Evolutionary conservation across 208 protist genomes (phyloP).

Genomic region (Wallacemonas sp.): DNA sequence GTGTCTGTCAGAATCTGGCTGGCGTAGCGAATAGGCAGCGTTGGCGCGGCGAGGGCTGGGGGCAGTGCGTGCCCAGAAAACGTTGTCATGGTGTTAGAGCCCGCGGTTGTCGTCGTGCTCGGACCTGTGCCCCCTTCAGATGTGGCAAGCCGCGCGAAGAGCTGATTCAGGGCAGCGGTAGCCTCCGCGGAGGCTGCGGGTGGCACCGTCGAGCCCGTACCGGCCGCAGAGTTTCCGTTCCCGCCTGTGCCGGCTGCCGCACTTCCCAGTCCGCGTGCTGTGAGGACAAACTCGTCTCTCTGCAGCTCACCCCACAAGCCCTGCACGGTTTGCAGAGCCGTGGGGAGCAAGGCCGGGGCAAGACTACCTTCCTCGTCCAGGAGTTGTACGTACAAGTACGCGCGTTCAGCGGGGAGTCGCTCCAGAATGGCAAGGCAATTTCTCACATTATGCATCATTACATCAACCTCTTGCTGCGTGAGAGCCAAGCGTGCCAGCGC

Average conservation of each 20-base stretch:
- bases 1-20: conserved; percentile 20
- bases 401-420: conserved; percentile 41
- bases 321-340: conserved; percentile 52
- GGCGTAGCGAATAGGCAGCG: conserved; percentile 7
- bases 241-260: not conserved
- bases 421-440: conserved; percentile 60
- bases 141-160: conserved; percentile 48
- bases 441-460: conserved; percentile 53
- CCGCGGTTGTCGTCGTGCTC: not conserved
- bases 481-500: not conserved
- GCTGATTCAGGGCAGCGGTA: conserved; percentile 33
- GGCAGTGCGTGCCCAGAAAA: not conserved
- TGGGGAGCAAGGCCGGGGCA: conserved; percentile 30
- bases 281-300: conserved; percentile 19
- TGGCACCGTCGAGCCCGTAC: not conserved
- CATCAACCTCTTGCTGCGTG: conserved; percentile 33
- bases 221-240: not conserved
- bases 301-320: conserved; percentile 42
- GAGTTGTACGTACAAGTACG: conserved; percentile 52
- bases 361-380: conserved; percentile 36
- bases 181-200: not conserved
- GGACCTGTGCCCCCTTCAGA: not conserved
- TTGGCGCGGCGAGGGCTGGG: not conserved
- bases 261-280: not conserved
- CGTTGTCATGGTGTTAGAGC: not conserved